Evolutionary conservation across 805 yeast genomes (phyloP).

Genomic region (Saccharomyces kudriavzevii): DNA sequence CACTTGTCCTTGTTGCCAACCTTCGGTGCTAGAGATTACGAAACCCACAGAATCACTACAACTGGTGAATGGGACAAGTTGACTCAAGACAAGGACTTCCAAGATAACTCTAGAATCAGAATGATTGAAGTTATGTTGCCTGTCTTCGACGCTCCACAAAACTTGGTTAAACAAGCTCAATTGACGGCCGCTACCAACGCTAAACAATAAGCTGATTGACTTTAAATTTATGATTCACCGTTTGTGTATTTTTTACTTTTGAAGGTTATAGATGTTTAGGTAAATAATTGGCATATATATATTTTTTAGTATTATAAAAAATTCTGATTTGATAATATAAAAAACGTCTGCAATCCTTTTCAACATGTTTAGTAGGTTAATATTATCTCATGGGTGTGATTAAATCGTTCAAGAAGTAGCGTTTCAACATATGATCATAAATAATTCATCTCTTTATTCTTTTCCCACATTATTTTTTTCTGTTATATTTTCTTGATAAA

Average conservation of each 20-base stretch:
- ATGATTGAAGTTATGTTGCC: slow-evolving; percentile 59
- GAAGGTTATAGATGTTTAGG: not conserved
- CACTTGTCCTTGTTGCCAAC: slow-evolving; percentile 46
- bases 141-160: slow-evolving; percentile 59
- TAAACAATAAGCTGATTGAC: slow-evolving; percentile 11
- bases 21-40: slow-evolving; percentile 41
- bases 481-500: too few relatives aligned
- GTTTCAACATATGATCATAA: too few relatives aligned
- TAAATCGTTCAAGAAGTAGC: too few relatives aligned
- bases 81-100: slow-evolving; percentile 40
- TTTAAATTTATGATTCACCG: not conserved
- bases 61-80: slow-evolving; percentile 50
- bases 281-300: not conserved
- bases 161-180: slow-evolving; percentile 58
- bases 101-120: slow-evolving; percentile 49
- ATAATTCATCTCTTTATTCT: too few relatives aligned
- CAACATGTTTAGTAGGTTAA: too few relatives aligned
- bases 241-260: not conserved
- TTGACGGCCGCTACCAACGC: slow-evolving; percentile 43
- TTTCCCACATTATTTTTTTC: too few relatives aligned
- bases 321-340: not conserved
- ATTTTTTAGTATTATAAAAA: not conserved
- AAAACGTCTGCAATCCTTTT: not conserved
- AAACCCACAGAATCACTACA: slow-evolving; percentile 43
- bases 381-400: too few relatives aligned